These are phyloP conservation scores for Kuraishia cidri DNA, from an alignment of 805 yeast genomes.

Conservation along the genomic window DNA sequence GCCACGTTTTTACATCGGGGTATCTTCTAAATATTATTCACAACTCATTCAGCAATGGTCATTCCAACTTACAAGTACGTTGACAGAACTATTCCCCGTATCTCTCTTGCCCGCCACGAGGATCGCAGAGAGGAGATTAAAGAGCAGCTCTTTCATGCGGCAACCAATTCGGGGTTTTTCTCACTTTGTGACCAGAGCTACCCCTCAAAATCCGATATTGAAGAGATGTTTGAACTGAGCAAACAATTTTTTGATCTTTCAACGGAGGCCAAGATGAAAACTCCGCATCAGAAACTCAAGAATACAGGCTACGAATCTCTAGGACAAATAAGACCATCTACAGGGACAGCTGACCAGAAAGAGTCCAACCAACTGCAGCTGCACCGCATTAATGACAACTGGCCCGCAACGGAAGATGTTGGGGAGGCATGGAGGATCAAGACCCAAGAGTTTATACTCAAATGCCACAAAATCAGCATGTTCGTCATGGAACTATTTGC, in stretches of 20 bases:
- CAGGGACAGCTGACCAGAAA: slow-evolving; percentile 22
- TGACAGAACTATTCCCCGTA: slow-evolving; percentile 18
- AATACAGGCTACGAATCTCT: slow-evolving; percentile 23
- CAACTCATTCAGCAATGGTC: no score
- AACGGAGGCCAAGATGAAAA: slow-evolving; percentile 15
- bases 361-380: slow-evolving; percentile 22
- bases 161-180: slow-evolving; percentile 20
- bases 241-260: slow-evolving; percentile 14
- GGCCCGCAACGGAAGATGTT: slow-evolving; percentile 21
- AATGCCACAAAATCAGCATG: slow-evolving; percentile 16
- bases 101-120: slow-evolving; percentile 15
- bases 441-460: slow-evolving; percentile 11
- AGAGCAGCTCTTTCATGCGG: slow-evolving; percentile 18
- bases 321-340: slow-evolving; percentile 24
- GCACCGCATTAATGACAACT: slow-evolving; percentile 18
- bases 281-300: slow-evolving; percentile 19
- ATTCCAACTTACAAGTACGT: no score
- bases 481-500: slow-evolving; percentile 18
- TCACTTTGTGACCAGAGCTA: slow-evolving; percentile 19
- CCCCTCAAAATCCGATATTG: slow-evolving; percentile 20
- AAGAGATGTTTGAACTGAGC: slow-evolving; percentile 15
- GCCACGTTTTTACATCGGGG: no score
- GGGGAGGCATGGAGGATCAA: slow-evolving; percentile 18
- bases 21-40: no score
- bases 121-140: slow-evolving; percentile 20